Evolutionary conservation across 2,329 filamentous ascomycete species (phyloP).

Genomic region (Metarhizium guizhouense): DNA sequence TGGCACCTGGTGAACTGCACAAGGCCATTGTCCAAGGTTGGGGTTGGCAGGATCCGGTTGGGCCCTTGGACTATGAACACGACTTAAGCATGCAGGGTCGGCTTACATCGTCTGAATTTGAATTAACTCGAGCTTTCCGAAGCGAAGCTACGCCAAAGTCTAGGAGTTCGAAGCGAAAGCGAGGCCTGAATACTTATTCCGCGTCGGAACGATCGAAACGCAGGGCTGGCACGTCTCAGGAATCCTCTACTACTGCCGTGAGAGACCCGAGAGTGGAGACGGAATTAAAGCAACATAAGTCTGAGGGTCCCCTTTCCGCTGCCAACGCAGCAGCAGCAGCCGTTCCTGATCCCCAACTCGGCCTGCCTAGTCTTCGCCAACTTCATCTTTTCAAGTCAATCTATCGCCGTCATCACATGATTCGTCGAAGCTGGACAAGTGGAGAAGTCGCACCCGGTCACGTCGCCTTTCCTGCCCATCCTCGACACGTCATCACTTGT

Average conservation of each 20-base stretch:
- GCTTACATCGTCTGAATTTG: conserved; percentile 43
- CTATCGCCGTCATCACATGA: conserved; percentile 86
- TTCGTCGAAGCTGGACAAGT: conserved; percentile 86
- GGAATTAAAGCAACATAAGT: conserved; percentile 42
- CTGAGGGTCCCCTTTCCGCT: conserved; percentile 77
- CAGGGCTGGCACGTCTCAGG: conserved; percentile 36
- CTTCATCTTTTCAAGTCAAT: conserved; percentile 94
- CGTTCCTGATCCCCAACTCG: conserved; percentile 73
- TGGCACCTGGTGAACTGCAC: conserved; percentile 75
- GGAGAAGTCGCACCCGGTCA: conserved; percentile 78
- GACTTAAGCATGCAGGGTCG: conserved; percentile 59
- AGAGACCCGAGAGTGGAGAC: conserved; percentile 32
- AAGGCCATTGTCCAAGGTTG: conserved; percentile 85
- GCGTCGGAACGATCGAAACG: conserved; percentile 44
- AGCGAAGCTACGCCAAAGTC: conserved; percentile 32
- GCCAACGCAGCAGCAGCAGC: conserved; percentile 77
- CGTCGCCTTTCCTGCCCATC: conserved; percentile 92
- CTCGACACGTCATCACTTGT: conserved; percentile 93
- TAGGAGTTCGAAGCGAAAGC: conserved; percentile 48
- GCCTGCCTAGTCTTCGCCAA: conserved; percentile 67
- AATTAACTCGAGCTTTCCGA: conserved; percentile 34
- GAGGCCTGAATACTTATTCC: conserved; percentile 34
- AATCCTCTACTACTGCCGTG: conserved; percentile 24
- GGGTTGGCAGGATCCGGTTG: conserved; percentile 91
- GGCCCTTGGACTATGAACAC: conserved; percentile 64